Base-by-base conservation (phyloP, 2,329 filamentous ascomycete genomes). In the Verticillium klebahnii region DNA sequence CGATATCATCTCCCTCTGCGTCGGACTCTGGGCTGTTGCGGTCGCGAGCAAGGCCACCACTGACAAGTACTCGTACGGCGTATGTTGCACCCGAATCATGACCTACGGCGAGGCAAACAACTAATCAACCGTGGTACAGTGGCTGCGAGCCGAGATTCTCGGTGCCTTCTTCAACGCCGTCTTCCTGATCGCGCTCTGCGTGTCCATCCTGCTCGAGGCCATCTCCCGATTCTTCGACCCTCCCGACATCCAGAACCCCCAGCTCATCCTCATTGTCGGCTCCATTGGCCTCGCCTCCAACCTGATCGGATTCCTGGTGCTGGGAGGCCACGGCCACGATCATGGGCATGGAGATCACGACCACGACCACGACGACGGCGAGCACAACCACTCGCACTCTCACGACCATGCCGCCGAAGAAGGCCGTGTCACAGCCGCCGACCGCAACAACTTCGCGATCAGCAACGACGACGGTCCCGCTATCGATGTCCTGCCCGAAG, bases 101-200 rank as follows among this genome's bases (percentile, higher is more conserved):
- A 36, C 31, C 11, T 19, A 45, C 31, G 34, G 15, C 7, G 25
- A 14, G 25, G 9, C 40, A 23, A 40, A 54, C 58, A 50, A 19
- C 64, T 62, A 34, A 25, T 63, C 61, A 34, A 57, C 45, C 36
- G 12, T 37, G 19, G 25, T 39, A 9, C 69, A 94, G 90, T 99
- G 93, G 91, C 90, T 98, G 81, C 92, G 95, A 68, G 95, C 95
- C 39, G 95, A 99, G 81, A 98, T 96, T 12, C 84, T 99, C 6
- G 95, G 95, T 71, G 95, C 95, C 57, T 89, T 98, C 69, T 92
- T 98, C 78, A 99, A 99, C 71, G 95, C 95, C 67, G 94, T 98
- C 56, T 99, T 99, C 80, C 83, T 99, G 55, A 95, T 99, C 71
- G 95, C 95, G 8, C 85, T 99, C 9, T 99, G 95, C 78, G 83